Evolutionary conservation across 202 grass and related monocot species (phyloP), one percentile per base, ranked within the genome.

Genomic region (Hordeum pubiflorum): DNA sequence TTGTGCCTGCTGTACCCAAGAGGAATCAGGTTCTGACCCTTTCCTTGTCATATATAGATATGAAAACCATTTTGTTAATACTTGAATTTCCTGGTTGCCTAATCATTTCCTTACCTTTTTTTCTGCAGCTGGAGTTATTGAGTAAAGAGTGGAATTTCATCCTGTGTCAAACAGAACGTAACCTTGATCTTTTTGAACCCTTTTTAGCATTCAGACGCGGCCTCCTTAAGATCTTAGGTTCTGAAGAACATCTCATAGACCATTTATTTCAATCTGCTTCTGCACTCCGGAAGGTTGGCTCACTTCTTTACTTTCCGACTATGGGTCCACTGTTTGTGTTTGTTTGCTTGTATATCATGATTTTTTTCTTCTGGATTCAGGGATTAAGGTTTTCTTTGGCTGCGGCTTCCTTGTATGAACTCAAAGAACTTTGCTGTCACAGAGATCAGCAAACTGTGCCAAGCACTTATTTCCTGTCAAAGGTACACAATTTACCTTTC

Each of bases 191-290:
- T 61, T 91, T 92, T 43, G 94, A 97, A 86, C 94, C 94, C 56
- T 94, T 97, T 77, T 79, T 97, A 87, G 86, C 94, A 84, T 92
- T 97, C 79, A 89, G 94, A 62, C 86, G 83, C 58, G 79, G 89
- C 32, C 85, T 92, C 36, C 86, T 97, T 85, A 91, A 89, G 71
- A 92, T 89, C 84, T 85, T 97, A 89, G 86, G 87, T 71, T 90
- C 74, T 72, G 89, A 84, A 87, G 94, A 97, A 74, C 87, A 81
- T 86, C 82, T 89, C 13, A 57, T 83, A 40, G 77, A 94, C 79
- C 88, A 92, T 94, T 80, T 97, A 76, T 86, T 97, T 79, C 87
- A 94, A 81, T 94, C 91, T 72, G 86, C 94, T 86, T 94, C 89
- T 72, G 84, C 89, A 58, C 89, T 97, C 31, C 91, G 94, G 21